These are phyloP conservation scores for Amanita inopinata DNA, from an alignment of 768 basidiomycete species.

Conservation along the genomic window DNA sequence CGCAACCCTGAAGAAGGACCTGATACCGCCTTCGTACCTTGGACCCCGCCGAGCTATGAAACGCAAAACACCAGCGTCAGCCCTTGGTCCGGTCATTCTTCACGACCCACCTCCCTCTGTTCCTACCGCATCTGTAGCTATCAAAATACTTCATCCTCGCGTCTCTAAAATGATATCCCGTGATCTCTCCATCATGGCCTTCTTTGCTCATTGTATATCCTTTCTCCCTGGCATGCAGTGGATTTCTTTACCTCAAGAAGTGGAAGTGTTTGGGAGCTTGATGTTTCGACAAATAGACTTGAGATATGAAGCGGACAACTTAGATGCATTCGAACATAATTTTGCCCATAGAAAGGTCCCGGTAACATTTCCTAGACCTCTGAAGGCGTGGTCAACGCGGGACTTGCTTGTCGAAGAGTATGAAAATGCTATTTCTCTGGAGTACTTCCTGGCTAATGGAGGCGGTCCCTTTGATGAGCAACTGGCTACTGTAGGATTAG, in stretches of 20 bases:
- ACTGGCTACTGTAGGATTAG: constrained; percentile 86
- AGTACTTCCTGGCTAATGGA: constrained; percentile 79
- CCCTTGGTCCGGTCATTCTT: constrained; percentile 43
- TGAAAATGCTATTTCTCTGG: constrained; percentile 85
- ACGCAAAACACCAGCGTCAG: constrained; percentile 35
- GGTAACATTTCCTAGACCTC: constrained; percentile 84
- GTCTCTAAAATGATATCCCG: constrained; percentile 75
- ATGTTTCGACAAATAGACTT: constrained; percentile 94
- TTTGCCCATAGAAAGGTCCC: constrained; percentile 73
- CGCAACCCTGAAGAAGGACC: constrained; percentile 73
- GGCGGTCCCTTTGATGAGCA: constrained; percentile 87
- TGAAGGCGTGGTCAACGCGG: constrained; percentile 70
- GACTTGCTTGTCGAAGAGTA: constrained; percentile 89
- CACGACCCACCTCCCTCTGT: constrained; percentile 61
- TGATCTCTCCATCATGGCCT: constrained; percentile 90
- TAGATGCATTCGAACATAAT: constrained; percentile 77
- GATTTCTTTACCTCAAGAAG: constrained; percentile 94
- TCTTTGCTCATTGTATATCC: constrained; percentile 76
- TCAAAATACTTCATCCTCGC: constrained; percentile 91
- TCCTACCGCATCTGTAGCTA: constrained; percentile 82
- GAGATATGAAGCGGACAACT: constrained; percentile 81
- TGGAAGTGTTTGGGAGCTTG: constrained; percentile 89
- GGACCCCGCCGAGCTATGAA: constrained; percentile 49
- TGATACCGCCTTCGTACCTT: constrained; percentile 80
- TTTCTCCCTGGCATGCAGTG: constrained; percentile 90